Base-by-base conservation (phyloP, 2,329 filamentous ascomycete genomes). In the Aaosphaeria arxii region DNA sequence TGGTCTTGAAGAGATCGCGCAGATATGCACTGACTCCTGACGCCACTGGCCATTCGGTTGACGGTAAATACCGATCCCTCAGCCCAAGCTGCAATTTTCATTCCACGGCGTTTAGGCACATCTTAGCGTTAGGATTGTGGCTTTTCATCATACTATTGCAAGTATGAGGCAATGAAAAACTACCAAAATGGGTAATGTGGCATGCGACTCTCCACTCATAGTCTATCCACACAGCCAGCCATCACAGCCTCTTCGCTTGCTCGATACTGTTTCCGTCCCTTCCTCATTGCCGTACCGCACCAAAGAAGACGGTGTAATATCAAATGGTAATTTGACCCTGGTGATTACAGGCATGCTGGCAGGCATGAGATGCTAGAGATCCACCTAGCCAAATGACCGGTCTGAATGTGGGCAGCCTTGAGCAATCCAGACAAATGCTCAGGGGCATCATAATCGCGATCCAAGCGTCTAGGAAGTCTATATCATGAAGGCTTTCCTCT, bases 121-220 rank as follows among this genome's bases (percentile, higher is more conserved):
- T 24, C 17, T 24, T 24, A 24, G 17, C 17, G 17, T 24, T 24
- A 24, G 17, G 3, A 24, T 24, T 24, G 17, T 24, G 17, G 17
- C 17, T 24, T 24, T 24, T 24, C 17, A 24, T 24, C 17, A 24
- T 24, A 24, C 17, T 24, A 24, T 24, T 24, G 17, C 17, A 24
- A 24, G 17, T 24, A 24, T 24, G 17, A 24, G 17, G 17, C 17
- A 24, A 24, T 24, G 17, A 24, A 24, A 24, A 24, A 24, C 2
- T 43, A 13, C 51, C 41, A 5, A 48, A 51, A 46, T 29, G 11
- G 40, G 51, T 17, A 49, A 47, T 46, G 32, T 33, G 31, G 47
- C 49, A 54, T 45, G 44, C 44, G 49, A 52, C 44, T 42, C 28
- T 13, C 31, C 39, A 47, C 39, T 41, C 30, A 40, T 41, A 5